Percentiles rank a stretch among this genome's conserved stretches.
Evolutionary conservation across 2,329 filamentous ascomycete genomes (phyloP).

Genomic region (Venturia pyrina): DNA sequence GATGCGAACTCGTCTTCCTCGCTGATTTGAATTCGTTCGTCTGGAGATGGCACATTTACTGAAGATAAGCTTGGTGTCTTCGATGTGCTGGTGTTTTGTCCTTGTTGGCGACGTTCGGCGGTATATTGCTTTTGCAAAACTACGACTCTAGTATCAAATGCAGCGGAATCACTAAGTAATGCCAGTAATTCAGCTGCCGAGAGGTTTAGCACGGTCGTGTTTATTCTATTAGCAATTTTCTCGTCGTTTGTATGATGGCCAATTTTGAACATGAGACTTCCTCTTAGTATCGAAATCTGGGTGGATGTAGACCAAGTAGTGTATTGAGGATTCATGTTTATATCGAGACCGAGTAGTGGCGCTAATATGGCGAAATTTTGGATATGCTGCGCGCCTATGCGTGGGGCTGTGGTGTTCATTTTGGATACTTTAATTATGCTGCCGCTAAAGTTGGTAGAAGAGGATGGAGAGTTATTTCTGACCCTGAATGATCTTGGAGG

Average conservation of each 20-base stretch:
- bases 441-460: not conserved
- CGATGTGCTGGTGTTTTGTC: not conserved
- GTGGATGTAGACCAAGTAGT: not conserved
- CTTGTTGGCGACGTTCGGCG: not conserved
- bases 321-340: not conserved
- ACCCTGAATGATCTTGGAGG: not conserved
- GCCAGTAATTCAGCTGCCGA: not conserved
- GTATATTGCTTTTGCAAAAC: not conserved
- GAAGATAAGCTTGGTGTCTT: not conserved
- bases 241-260: not conserved
- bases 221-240: not conserved
- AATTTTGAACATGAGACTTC: not conserved
- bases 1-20: not conserved
- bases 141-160: not conserved
- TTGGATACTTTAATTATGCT: not conserved
- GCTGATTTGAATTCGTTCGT: not conserved
- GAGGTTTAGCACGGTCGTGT: not conserved
- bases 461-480: not conserved
- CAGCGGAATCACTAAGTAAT: not conserved
- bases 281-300: not conserved
- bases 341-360: not conserved
- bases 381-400: not conserved
- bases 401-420: not conserved
- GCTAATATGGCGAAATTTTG: not conserved
- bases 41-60: not conserved